phyloP scores from a whole-genome alignment of 164 flowering plant species.

The Aristolochia contorta region DNA sequence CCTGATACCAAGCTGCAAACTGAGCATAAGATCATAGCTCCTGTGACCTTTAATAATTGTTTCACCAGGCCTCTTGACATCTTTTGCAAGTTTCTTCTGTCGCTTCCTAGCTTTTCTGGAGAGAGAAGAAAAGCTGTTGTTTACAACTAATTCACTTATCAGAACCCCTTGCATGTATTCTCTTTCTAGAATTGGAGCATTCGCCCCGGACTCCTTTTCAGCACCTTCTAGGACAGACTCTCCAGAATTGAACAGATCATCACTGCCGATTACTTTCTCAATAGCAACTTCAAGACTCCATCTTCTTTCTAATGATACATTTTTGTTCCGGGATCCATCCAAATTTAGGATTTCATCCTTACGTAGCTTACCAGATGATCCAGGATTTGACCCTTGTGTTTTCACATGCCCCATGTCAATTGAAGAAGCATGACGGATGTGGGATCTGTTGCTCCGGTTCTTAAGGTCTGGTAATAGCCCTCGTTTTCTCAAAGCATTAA shows the following conservation, averaged over 20 bases:
- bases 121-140: slow-evolving; percentile 41
- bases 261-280: slow-evolving; percentile 73
- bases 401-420: slow-evolving; percentile 55
- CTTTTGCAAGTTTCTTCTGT: slow-evolving; percentile 67
- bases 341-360: slow-evolving; percentile 48
- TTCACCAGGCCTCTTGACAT: slow-evolving; percentile 85
- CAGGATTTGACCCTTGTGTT: slow-evolving; percentile 29
- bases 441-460: slow-evolving; percentile 44
- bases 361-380: slow-evolving; percentile 46
- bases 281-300: slow-evolving; percentile 95
- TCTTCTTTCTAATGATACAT: slow-evolving; percentile 73
- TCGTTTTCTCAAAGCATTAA: slow-evolving; percentile 69
- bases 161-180: slow-evolving; percentile 97
- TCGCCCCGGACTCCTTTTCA: slow-evolving; percentile 29
- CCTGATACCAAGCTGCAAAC: slow-evolving; percentile 99
- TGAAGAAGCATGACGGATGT: slow-evolving; percentile 55
- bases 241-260: slow-evolving; percentile 34
- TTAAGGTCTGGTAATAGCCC: slow-evolving; percentile 76
- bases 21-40: slow-evolving; percentile 97
- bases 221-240: slow-evolving; percentile 33
- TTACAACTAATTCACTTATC: slow-evolving; percentile 79
- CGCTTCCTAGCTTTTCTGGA: slow-evolving; percentile 62
- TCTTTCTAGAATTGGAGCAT: slow-evolving; percentile 65
- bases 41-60: slow-evolving; percentile 89
- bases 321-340: slow-evolving; percentile 44